These are phyloP conservation scores for Coniochaeta sp. DNA, from an alignment of 2,329 filamentous ascomycete species.

Conservation along the genomic window DNA sequence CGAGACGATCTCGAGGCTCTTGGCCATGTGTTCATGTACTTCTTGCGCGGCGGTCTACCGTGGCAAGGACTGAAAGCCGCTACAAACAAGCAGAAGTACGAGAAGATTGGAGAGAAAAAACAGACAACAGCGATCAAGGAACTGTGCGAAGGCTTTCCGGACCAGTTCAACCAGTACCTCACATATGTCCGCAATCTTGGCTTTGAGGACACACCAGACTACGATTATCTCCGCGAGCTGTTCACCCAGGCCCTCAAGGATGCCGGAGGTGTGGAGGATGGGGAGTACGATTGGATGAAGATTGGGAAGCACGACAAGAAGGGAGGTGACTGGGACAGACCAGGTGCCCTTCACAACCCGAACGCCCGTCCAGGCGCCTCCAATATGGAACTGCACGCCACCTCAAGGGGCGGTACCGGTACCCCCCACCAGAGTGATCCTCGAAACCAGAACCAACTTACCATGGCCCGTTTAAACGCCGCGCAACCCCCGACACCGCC, in stretches of 20 bases:
- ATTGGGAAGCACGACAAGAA: constrained; percentile 76
- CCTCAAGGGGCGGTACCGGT: constrained; percentile 58
- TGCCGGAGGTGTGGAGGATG: constrained; percentile 89
- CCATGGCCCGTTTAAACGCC: constrained; percentile 86
- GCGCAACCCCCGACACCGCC: constrained; percentile 83
- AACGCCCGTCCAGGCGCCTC: constrained; percentile 75
- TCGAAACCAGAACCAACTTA: constrained; percentile 54
- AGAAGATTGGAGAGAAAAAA: constrained; percentile 99
- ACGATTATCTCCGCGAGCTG: constrained; percentile 92
- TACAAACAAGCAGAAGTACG: constrained; percentile 93
- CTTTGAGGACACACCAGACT: constrained; percentile 97
- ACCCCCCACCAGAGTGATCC: constrained; percentile 49
- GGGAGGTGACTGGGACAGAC: constrained; percentile 66
- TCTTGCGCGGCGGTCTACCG: constrained; percentile 61
- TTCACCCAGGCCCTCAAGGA: constrained; percentile 96
- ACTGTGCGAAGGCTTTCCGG: constrained; percentile 89
- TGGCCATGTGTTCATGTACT: constrained; percentile 70
- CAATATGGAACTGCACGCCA: constrained; percentile 74
- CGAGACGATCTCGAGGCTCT: constrained; percentile 91
- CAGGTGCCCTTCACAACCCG: constrained; percentile 62
- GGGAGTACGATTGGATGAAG: constrained; percentile 99
- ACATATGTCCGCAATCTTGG: constrained; percentile 96
- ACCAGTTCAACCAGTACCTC: constrained; percentile 96
- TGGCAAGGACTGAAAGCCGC: constrained; percentile 69
- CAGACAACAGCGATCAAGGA: constrained; percentile 97